phyloP scores from a whole-genome alignment of 2,329 filamentous ascomycete genomes.

The Phoma herbarum region DNA sequence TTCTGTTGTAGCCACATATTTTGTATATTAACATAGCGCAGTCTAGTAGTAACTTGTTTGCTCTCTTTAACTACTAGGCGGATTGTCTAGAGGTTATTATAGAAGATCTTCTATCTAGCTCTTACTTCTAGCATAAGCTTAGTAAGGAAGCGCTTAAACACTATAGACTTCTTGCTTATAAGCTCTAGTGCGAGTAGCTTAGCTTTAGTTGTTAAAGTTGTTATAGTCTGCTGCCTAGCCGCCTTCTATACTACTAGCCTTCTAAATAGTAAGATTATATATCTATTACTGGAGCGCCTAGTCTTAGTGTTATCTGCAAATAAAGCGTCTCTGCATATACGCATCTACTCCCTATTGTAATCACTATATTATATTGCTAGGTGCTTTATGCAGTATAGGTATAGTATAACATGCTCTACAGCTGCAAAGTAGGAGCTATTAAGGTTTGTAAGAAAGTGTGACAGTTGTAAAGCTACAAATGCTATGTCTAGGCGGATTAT shows the following conservation, averaged over 20 bases:
- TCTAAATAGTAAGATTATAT: background rate
- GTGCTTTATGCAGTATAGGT: background rate
- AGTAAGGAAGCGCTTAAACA: background rate
- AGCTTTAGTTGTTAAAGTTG: background rate
- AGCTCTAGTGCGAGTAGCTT: background rate
- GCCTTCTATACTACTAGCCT: background rate
- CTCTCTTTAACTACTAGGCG: background rate
- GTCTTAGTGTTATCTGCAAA: background rate
- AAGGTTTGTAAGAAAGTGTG: background rate
- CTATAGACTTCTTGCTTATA: background rate
- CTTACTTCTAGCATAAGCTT: background rate
- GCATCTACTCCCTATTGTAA: background rate
- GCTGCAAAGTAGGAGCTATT: background rate
- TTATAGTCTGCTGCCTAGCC: background rate
- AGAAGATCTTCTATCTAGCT: background rate
- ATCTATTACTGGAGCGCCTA: background rate
- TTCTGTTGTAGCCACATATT: background rate
- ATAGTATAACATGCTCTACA: background rate
- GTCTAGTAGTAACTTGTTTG: background rate
- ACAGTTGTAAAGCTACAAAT: background rate
- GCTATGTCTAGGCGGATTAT: background rate
- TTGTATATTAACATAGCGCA: background rate
- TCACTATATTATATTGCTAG: background rate
- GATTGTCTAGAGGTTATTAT: background rate
- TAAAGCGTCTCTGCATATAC: background rate